These are phyloP conservation scores for Botryosphaeria dothidea DNA, from an alignment of 2,329 filamentous ascomycete genomes.

Conservation along the genomic window DNA sequence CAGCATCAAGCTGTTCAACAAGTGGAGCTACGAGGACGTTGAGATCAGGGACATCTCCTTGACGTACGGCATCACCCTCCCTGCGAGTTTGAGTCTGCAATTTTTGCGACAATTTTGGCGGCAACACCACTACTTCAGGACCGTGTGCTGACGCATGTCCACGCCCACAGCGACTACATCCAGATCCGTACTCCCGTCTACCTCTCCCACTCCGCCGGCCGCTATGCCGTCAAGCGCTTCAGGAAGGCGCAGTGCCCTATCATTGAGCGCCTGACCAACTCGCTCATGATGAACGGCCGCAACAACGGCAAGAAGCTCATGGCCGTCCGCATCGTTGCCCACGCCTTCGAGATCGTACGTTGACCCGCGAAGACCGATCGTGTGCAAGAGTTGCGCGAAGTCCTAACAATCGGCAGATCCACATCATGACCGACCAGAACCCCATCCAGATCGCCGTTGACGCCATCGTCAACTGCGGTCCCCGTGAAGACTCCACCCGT, in stretches of 20 bases:
- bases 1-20: slow-evolving; percentile 96
- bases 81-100: not conserved
- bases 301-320: slow-evolving; percentile 99
- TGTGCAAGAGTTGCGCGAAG: not conserved
- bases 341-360: slow-evolving; percentile 99
- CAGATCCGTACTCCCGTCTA: slow-evolving; percentile 99
- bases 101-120: not conserved
- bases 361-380: not conserved
- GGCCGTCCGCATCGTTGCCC: slow-evolving; percentile 98
- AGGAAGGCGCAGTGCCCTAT: slow-evolving; percentile 99
- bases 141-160: slow-evolving; percentile 34
- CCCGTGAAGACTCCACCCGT: slow-evolving; percentile 99
- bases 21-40: slow-evolving; percentile 98
- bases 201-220: slow-evolving; percentile 96
- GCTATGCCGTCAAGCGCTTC: slow-evolving; percentile 99
- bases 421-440: slow-evolving; percentile 99
- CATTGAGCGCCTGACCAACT: slow-evolving; percentile 99
- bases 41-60: slow-evolving; percentile 99
- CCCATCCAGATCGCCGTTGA: slow-evolving; percentile 99
- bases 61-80: slow-evolving; percentile 69
- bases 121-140: not conserved
- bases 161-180: slow-evolving; percentile 84
- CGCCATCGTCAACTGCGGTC: slow-evolving; percentile 99
- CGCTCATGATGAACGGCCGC: slow-evolving; percentile 99
- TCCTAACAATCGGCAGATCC: slow-evolving; percentile 64